Evolutionary conservation across 352 stramenopile genomes (phyloP).

Genomic region (Globisporangium takayamanum): DNA sequence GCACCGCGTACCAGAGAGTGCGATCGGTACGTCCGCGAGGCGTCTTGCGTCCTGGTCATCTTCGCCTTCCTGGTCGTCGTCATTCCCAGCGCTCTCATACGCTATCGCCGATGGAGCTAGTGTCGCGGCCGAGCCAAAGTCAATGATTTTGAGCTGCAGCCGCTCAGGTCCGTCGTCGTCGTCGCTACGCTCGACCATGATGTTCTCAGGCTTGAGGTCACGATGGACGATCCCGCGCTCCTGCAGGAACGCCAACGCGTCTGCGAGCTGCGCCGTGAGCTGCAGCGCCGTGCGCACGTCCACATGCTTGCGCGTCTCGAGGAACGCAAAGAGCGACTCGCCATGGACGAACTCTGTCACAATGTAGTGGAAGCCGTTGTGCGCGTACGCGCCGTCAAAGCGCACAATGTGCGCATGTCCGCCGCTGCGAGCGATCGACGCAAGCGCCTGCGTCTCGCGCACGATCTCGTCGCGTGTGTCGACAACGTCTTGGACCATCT

Average conservation of each 20-base stretch:
- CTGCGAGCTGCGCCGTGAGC: slow-evolving; percentile 54
- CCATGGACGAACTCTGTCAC: slow-evolving; percentile 71
- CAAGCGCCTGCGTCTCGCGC: slow-evolving; percentile 52
- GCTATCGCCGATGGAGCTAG: background rate
- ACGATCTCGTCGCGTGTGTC: slow-evolving; percentile 49
- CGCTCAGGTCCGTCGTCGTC: slow-evolving; percentile 18
- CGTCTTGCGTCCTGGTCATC: background rate
- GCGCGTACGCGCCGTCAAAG: slow-evolving; percentile 55
- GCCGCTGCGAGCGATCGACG: slow-evolving; percentile 40
- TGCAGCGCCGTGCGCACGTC: slow-evolving; percentile 37
- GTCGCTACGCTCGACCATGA: slow-evolving; percentile 45
- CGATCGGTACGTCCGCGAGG: slow-evolving; percentile 8
- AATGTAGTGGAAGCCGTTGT: slow-evolving; percentile 81
- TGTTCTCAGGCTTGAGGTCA: slow-evolving; percentile 88
- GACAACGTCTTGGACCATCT: slow-evolving; percentile 66
- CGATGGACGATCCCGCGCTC: slow-evolving; percentile 61
- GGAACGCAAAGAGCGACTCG: slow-evolving; percentile 61
- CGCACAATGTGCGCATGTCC: slow-evolving; percentile 60
- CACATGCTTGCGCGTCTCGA: slow-evolving; percentile 46
- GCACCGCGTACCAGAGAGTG: slow-evolving; percentile 70
- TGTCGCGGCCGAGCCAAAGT: slow-evolving; percentile 75
- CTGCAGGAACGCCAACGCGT: slow-evolving; percentile 67
- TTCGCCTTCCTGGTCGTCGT: background rate
- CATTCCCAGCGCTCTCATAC: background rate
- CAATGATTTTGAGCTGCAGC: slow-evolving; percentile 77